Evolutionary conservation across 1,284 basidiomycete species (phyloP), one percentile per base, ranked within the genome.

Genomic region (Bondarzewia mesenterica): DNA sequence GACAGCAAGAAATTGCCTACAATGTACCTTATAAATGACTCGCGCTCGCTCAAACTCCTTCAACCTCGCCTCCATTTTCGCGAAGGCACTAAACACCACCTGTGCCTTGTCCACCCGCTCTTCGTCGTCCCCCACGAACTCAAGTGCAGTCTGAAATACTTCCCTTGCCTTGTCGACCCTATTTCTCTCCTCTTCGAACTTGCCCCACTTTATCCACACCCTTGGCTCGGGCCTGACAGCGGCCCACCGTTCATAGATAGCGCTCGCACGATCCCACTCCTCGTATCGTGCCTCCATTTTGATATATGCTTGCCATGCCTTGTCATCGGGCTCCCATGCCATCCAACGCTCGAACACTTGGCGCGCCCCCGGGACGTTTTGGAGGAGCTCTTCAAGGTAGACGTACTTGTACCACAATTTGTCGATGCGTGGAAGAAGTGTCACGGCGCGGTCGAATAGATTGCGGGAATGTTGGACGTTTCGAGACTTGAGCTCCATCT

Each of bases 291-390:
- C 82, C 70, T 99, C 96, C 64, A 99, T 73, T 72, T 97, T 95
- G 75, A 99, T 92, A 67, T 96, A 99, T 10, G 92, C 91, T 62
- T 93, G 89, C 96, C 95, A 99, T 5, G 95, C 93, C 72, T 97
- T 98, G 78, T 99, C 96, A 60, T 98, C 93, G 0, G 96, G 96
- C 64, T 99, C 93, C 96, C 96, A 99, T 55, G 88, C 79, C 93
- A 99, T 96, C 95, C 95, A 99, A 42, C 95, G 79, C 67, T 99
- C 96, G 60, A 99, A 99, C 50, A 99, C 90, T 64, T 98, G 94
- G 8, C 95, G 83, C 1, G 94, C 93, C 25, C 95, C 95, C 1
- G 91, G 80, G 32, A 99, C 83, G 62, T 99, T 99, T 60, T 95
- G 89, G 12, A 99, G 78, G 3, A 99, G 78, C 66, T 99, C 95